A percentile compares a stretch with the other conserved stretches of the same genome.
Evolutionary conservation across 805 yeast genomes (phyloP).

Genomic region (Wickerhamomyces bisporus): DNA sequence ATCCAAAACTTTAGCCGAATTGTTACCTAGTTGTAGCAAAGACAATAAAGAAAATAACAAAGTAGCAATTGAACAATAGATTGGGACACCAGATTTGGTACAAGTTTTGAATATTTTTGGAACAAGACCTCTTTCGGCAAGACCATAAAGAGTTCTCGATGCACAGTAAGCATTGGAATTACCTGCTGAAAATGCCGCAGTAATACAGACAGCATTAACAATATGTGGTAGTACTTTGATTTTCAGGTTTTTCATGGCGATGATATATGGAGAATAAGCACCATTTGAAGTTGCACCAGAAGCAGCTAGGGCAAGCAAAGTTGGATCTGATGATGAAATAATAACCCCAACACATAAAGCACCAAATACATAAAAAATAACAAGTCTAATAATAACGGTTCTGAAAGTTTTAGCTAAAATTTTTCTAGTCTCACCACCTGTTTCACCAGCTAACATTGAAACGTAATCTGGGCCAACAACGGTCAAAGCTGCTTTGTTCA

Average conservation of each 20-base stretch:
- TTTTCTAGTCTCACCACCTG: conserved; percentile 60
- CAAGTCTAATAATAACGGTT: conserved; percentile 58
- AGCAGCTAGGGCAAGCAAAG: conserved; percentile 38
- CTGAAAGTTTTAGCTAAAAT: conserved; percentile 68
- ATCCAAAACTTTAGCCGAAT: conserved; percentile 54
- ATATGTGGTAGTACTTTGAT: conserved; percentile 45
- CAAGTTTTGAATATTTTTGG: conserved; percentile 59
- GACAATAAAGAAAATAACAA: conserved; percentile 57
- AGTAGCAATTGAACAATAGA: conserved; percentile 53
- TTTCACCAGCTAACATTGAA: conserved; percentile 77
- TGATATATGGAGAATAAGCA: conserved; percentile 53
- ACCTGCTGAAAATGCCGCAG: conserved; percentile 52
- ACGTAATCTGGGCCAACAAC: conserved; percentile 81
- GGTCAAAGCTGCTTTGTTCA: conserved; percentile 66
- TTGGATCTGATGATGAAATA: conserved; percentile 54
- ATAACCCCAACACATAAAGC: conserved; percentile 62
- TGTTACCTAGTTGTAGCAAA: conserved; percentile 53
- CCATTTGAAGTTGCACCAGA: conserved; percentile 36
- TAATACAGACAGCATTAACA: conserved; percentile 46
- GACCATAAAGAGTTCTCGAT: conserved; percentile 51
- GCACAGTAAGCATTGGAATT: conserved; percentile 55
- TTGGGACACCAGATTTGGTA: conserved; percentile 65
- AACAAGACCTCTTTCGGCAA: conserved; percentile 51
- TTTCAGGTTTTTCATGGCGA: conserved; percentile 49
- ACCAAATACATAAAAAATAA: conserved; percentile 57